These are phyloP conservation scores for Wickerhamiella allomyrinae DNA, from an alignment of 805 yeast species.

Conservation along the genomic window DNA sequence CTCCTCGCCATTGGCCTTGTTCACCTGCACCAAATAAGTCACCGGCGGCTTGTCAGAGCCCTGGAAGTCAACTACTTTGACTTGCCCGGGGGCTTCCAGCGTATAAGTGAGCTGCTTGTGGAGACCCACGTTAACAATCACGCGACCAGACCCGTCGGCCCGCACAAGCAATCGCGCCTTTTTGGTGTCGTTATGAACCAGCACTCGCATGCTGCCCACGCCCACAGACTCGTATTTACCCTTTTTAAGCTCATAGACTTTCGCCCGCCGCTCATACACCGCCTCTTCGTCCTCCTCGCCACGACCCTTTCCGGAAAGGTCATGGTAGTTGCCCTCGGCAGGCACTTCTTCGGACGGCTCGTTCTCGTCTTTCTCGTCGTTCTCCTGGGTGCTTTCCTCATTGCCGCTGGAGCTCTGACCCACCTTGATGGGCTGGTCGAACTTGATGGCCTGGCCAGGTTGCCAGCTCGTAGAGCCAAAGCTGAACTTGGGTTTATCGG, in stretches of 20 bases:
- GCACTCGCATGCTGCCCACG: slow-evolving; percentile 65
- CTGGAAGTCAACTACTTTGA: slow-evolving; percentile 48
- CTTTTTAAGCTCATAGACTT: slow-evolving; percentile 48
- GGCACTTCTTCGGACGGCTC: slow-evolving; percentile 32
- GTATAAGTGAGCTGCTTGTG: slow-evolving; percentile 45
- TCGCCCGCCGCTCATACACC: slow-evolving; percentile 52
- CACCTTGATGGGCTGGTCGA: slow-evolving; percentile 3
- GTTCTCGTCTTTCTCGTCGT: slow-evolving; percentile 29
- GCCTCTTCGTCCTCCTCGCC: slow-evolving; percentile 78
- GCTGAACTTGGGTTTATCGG: slow-evolving; percentile 9
- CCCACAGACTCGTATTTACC: slow-evolving; percentile 36
- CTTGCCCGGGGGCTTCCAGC: slow-evolving; percentile 47
- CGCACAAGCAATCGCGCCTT: slow-evolving; percentile 65
- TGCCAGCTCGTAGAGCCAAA: slow-evolving; percentile 14
- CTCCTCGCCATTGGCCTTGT: slow-evolving; percentile 51
- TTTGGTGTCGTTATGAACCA: slow-evolving; percentile 43
- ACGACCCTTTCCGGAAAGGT: slow-evolving; percentile 43
- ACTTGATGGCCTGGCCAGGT: slow-evolving; percentile 12
- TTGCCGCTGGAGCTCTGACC: neutral
- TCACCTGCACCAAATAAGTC: slow-evolving; percentile 62
- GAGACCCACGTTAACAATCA: slow-evolving; percentile 54
- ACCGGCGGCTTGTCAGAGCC: slow-evolving; percentile 42
- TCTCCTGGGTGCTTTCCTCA: neutral
- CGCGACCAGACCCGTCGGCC: slow-evolving; percentile 78
- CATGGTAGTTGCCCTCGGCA: slow-evolving; percentile 17